Conservation (phyloP, 2,329 filamentous ascomycete species). For the Magnaporthiopsis rhizophila region DNA sequence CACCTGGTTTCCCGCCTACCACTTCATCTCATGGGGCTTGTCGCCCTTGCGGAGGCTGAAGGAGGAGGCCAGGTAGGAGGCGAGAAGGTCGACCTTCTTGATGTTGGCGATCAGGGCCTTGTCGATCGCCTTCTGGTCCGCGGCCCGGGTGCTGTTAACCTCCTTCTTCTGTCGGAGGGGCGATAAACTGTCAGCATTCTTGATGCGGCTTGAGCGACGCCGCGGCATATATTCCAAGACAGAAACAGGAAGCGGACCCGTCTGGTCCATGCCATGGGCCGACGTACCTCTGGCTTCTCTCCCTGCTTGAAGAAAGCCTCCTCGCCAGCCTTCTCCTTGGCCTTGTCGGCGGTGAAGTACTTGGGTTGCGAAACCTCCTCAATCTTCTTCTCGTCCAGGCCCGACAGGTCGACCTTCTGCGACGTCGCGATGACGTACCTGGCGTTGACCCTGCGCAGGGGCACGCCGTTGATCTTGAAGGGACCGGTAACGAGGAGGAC, state of each 20-base stretch:
- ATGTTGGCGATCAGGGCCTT: conserved; percentile 90
- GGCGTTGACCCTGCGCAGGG: conserved; percentile 87
- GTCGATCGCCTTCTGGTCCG: conserved; percentile 98
- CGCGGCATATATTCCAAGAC: neutral
- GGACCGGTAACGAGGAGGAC: conserved; percentile 98
- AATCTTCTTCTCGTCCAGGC: conserved; percentile 86
- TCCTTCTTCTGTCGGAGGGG: conserved; percentile 76
- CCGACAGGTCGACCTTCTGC: conserved; percentile 74
- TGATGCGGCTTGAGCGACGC: neutral
- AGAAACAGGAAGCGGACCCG: neutral
- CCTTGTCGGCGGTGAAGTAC: conserved; percentile 97
- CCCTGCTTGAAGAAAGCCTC: conserved; percentile 99
- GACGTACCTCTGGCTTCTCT: conserved; percentile 88
- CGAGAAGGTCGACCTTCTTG: conserved; percentile 96
- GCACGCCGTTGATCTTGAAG: conserved; percentile 99
- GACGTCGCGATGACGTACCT: conserved; percentile 91
- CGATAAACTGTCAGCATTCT: conserved; percentile 11
- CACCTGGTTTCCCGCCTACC: conserved; percentile 52
- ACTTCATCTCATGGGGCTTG: conserved; percentile 99
- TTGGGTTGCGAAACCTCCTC: conserved; percentile 65
- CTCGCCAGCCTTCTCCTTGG: conserved; percentile 90
- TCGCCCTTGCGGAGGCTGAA: conserved; percentile 99
- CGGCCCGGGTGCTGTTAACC: conserved; percentile 81
- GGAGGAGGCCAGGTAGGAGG: conserved; percentile 86
- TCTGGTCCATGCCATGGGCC: neutral